These are phyloP conservation scores for Penicillium crystallinum DNA, from an alignment of 495 filamentous ascomycete genomes.

Conservation along the genomic window DNA sequence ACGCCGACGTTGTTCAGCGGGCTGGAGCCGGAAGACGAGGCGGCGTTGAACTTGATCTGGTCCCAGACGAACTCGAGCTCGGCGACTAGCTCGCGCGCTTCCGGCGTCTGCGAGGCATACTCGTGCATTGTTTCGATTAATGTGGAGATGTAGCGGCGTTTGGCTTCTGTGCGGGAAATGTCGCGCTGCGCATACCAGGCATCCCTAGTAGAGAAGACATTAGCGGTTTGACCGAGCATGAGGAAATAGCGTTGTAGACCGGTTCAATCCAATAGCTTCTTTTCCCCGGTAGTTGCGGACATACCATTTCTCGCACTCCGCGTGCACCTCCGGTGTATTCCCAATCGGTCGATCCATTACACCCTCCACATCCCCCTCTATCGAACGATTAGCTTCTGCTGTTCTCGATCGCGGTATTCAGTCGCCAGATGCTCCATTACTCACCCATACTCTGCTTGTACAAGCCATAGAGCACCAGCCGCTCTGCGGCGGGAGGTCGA, in stretches of 20 bases:
- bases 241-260: too few species aligned
- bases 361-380: constrained; percentile 88
- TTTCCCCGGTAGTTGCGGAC: not conserved
- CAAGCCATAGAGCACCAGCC: constrained; percentile 88
- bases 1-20: constrained; percentile 30
- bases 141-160: constrained; percentile 86
- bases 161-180: constrained; percentile 82
- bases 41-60: constrained; percentile 82
- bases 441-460: constrained; percentile 96
- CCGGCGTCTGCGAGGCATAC: constrained; percentile 77
- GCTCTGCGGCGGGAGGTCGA: constrained; percentile 77
- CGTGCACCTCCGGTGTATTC: constrained; percentile 46
- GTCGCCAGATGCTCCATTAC: not conserved
- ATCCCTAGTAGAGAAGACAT: constrained; percentile 47
- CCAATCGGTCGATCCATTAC: constrained; percentile 79
- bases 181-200: constrained; percentile 86
- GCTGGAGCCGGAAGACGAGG: constrained; percentile 53
- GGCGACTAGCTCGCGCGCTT: constrained; percentile 80
- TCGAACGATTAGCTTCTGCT: constrained; percentile 2
- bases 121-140: constrained; percentile 95
- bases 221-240: too few species aligned
- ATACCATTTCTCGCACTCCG: constrained; percentile 61
- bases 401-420: not conserved
- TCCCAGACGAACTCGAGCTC: constrained; percentile 99
- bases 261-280: too few species aligned